Base-by-base conservation (phyloP, 2,329 filamentous ascomycete genomes). In the Fusarium sp. region DNA sequence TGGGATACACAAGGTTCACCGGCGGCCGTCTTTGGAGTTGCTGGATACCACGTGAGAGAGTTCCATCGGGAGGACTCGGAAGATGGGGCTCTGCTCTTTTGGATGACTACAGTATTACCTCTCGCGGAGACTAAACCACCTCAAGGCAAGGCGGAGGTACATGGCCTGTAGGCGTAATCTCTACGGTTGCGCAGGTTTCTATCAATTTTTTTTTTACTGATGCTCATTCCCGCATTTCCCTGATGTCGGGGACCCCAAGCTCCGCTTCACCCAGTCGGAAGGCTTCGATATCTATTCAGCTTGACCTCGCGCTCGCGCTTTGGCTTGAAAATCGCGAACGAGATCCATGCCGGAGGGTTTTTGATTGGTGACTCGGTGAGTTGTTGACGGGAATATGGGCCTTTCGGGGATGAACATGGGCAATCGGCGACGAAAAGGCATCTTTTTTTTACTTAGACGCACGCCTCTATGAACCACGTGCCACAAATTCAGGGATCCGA, bases 61-160 rank as follows among this genome's bases (percentile, higher is more conserved):
- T 62, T 58, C 56, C 27, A 64, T 77, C 76, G 75, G 76, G 59
- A 77, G 68, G 68, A 78, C 37, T 76, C 76, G 76, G 76, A 64
- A 59, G 54, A 57, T 61, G 30, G 45, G 45, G 60, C 48, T 41
- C 60, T 39, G 48, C 60, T 56, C 5, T 27, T 48, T 30, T 35
- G 16, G 34, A 61, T 43, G 25, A 61, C 39, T 34, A 45, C 23
- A 41, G 37, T 14, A 56, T 30, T 45, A 61, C 48, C n/a, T 52
- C 48, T 30, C 16, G 27, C 27, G 27, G 48, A 32, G 25, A 32
- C 48, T 54, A 54, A 32, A 14, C 48, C 27, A 54, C 18, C 48
- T 54, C 27, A n/a, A 54, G 48, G 27, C n/a, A 54, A 41, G 60
- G 34, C 25, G 30, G 13, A 63, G 45, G 50, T 56, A 64, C 48